A percentile compares a stretch with the other conserved stretches of the same genome.
Conservation (phyloP, 345 rosid genomes). For the Balakata baccata region DNA sequence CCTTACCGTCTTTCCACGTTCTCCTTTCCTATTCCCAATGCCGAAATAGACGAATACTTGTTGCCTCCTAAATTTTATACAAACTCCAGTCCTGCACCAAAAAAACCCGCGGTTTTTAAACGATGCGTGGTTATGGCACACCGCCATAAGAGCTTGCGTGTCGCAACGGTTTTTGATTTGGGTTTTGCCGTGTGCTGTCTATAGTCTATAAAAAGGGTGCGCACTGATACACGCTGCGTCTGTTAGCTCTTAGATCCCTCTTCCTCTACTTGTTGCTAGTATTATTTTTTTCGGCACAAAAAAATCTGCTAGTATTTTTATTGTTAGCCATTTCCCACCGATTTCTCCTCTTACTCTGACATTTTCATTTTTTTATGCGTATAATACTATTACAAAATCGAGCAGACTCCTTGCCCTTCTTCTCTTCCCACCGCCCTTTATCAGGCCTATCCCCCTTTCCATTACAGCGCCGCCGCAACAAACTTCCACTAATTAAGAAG, state of each 20-base stretch:
- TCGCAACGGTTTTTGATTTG: constrained; percentile 10
- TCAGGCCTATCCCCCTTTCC: background rate
- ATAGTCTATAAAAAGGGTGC: constrained; percentile 15
- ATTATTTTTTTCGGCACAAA: too few relatives aligned
- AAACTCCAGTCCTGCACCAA: background rate
- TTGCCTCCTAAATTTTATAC: background rate
- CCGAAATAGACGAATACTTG: background rate
- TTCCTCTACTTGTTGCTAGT: too few relatives aligned
- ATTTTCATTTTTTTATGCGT: background rate
- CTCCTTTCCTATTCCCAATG: too few relatives aligned
- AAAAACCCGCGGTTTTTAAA: constrained; percentile 2
- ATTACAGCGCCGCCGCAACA: background rate
- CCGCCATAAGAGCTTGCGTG: constrained; percentile 18
- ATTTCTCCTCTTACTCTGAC: background rate
- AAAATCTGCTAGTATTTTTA: too few relatives aligned
- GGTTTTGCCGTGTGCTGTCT: constrained; percentile 15
- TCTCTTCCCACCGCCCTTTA: background rate
- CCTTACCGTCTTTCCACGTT: background rate
- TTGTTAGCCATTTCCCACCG: constrained; percentile 22
- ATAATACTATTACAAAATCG: background rate
- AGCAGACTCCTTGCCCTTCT: background rate
- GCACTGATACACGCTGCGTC: constrained; percentile 10
- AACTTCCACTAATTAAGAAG: background rate
- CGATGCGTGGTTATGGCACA: background rate
- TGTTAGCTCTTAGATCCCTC: constrained; percentile 8